Percentiles rank a stretch among this genome's conserved stretches.
phyloP scores from a whole-genome alignment of 768 basidiomycete genomes.

The Xerocomus potaroensis region DNA sequence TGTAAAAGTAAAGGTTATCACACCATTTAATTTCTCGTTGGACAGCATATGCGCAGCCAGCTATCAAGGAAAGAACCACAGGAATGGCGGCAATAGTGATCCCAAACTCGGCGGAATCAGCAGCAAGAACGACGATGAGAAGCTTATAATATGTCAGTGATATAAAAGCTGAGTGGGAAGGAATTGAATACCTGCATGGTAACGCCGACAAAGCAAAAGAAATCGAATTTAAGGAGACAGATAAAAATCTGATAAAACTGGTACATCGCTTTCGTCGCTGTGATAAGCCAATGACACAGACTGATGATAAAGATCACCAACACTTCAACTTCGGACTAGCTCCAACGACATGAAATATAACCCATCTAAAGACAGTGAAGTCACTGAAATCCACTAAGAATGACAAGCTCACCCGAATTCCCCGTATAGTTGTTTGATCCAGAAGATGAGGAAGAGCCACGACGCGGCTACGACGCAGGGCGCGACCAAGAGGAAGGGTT shows the following conservation, averaged over 20 bases:
- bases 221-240: conserved; percentile 86
- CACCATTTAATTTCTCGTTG: conserved; percentile 80
- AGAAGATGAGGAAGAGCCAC: conserved; percentile 65
- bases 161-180: background rate
- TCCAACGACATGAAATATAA: conserved; percentile 85
- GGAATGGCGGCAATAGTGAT: conserved; percentile 82
- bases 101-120: conserved; percentile 70
- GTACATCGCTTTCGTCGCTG: conserved; percentile 63
- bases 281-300: background rate
- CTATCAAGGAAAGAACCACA: conserved; percentile 63
- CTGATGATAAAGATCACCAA: conserved; percentile 30
- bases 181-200: conserved; percentile 67
- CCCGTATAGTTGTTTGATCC: conserved; percentile 63
- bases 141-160: conserved; percentile 46
- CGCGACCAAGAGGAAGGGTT: conserved; percentile 66
- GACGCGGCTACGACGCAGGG: conserved; percentile 66
- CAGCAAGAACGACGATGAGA: conserved; percentile 68
- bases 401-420: conserved; percentile 70
- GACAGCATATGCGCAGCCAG: conserved; percentile 64
- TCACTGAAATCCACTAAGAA: background rate
- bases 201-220: conserved; percentile 83
- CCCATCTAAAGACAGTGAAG: conserved; percentile 55
- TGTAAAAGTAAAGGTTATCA: conserved; percentile 13
- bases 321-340: conserved; percentile 84
- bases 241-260: conserved; percentile 85